Percentiles rank a stretch among this genome's conserved stretches.
phyloP scores from a whole-genome alignment of 768 basidiomycete genomes.

The Jaapia argillacea region DNA sequence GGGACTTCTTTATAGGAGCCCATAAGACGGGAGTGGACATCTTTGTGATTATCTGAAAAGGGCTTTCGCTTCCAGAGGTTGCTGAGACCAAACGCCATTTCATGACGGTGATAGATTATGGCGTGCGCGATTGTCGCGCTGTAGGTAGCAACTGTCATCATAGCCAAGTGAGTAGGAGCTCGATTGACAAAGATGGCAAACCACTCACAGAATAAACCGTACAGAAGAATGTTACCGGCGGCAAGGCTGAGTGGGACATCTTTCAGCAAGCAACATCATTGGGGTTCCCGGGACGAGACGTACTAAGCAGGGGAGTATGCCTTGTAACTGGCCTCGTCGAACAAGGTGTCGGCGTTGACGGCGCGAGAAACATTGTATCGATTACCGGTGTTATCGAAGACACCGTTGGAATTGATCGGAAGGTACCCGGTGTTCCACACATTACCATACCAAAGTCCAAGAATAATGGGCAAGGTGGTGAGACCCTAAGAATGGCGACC shows the following conservation, averaged over 20 bases:
- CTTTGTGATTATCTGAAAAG: slow-evolving; percentile 12
- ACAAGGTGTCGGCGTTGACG: slow-evolving; percentile 20
- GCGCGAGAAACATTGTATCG: slow-evolving; percentile 30
- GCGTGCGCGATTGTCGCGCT: neutral
- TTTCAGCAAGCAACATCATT: neutral
- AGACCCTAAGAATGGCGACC: neutral
- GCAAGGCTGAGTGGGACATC: neutral
- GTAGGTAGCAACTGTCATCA: neutral
- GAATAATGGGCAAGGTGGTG: neutral
- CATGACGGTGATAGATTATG: neutral
- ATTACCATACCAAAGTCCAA: slow-evolving; percentile 20
- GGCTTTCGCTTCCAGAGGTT: slow-evolving; percentile 1
- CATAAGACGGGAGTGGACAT: slow-evolving; percentile 56
- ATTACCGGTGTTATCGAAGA: slow-evolving; percentile 31
- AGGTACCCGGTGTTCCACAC: slow-evolving; percentile 20
- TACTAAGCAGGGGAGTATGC: slow-evolving; percentile 26
- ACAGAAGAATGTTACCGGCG: neutral
- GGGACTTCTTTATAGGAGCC: slow-evolving; percentile 46
- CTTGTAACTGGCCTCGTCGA: slow-evolving; percentile 24
- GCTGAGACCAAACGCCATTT: slow-evolving; percentile 1
- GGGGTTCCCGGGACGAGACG: neutral
- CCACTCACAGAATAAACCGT: neutral
- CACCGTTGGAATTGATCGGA: slow-evolving; percentile 1
- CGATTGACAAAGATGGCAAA: neutral
- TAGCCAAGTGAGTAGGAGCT: too few relatives aligned